phyloP scores from a whole-genome alignment of 2,329 filamentous ascomycete species.

The Fusarium falciforme region DNA sequence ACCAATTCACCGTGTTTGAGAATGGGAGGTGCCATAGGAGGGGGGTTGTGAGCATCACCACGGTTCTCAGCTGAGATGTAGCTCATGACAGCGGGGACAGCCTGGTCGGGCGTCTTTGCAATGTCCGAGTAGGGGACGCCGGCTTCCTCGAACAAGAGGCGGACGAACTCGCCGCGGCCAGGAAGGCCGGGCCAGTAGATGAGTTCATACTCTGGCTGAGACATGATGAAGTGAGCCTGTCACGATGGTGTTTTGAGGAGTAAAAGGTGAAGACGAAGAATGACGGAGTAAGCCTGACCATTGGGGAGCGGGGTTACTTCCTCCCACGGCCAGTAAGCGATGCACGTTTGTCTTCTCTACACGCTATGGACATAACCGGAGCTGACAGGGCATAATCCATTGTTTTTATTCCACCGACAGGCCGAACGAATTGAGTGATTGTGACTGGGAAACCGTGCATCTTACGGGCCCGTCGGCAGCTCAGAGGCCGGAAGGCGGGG shows the following conservation, averaged over 20 bases:
- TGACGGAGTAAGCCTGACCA: not conserved
- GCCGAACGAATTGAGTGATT: not conserved
- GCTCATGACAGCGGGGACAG: slow-evolving; percentile 61
- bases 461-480: not conserved
- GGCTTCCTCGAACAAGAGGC: slow-evolving; percentile 77
- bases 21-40: slow-evolving; percentile 74
- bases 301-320: not conserved
- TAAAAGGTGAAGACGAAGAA: not conserved
- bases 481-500: not conserved
- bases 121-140: slow-evolving; percentile 72
- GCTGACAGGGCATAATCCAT: not conserved
- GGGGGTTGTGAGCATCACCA: slow-evolving; percentile 69
- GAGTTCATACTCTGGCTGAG: slow-evolving; percentile 67
- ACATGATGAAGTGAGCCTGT: slow-evolving; percentile 18
- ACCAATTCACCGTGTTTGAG: slow-evolving; percentile 71
- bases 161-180: slow-evolving; percentile 80
- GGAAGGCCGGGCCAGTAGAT: slow-evolving; percentile 80
- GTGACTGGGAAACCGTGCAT: not conserved
- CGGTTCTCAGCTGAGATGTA: slow-evolving; percentile 58
- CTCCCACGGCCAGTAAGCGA: not conserved
- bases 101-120: slow-evolving; percentile 55
- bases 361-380: not conserved
- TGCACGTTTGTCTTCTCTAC: not conserved
- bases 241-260: not conserved
- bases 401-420: slow-evolving; percentile 1